Base-by-base conservation (phyloP, 129 eudicot genomes). In the Sambucus nigra region DNA sequence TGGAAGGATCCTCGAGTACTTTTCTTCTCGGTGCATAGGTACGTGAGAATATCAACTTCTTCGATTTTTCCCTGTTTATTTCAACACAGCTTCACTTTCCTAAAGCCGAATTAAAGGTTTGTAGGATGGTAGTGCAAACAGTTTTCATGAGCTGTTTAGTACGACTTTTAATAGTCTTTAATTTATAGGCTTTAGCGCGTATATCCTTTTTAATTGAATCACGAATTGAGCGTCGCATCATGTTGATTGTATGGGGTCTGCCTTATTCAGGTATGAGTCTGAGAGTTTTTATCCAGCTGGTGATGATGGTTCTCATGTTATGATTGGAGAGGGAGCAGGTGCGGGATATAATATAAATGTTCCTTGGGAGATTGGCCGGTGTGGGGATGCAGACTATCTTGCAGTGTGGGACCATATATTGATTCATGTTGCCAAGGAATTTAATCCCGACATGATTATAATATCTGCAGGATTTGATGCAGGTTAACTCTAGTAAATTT, bases 401-500 rank as follows among this genome's bases (percentile, higher is more conserved):
- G 99, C 99, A 52, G 99, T 75, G 46, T 92, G 99, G 99, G 96
- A 92, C 67, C 71, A 86, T 59, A 59, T 92, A 31, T 40, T 92
- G 64, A 70, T 82, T 57, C 99, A 96, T 39, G 99, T 92, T 73
- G 96, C 92, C 29, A 80, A 61, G 75, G 94, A 86, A 59, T 92
- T 86, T 63, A 64, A 68, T 45, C 96, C 99, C 6, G 99, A 92
- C 61, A 65, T 92, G 51, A 49, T 86, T 25, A 60, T 92, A 9
- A 35, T 92, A 28, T 92, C 99, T 51, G 99, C 99, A 47, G 99
- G 99, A 69, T 92, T 92, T 64, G 99, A 92, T 82, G 96, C 99
- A 75, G 99, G 99, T 92, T 55, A 71, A 77, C 33, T 76, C 42
- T 54, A 17, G 29, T 29, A 54, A 56, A 18, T 63, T 7, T 42